A percentile compares a stretch with the other conserved stretches of the same genome.
These are phyloP conservation scores for Kwoniella shandongensis DNA, from an alignment of 768 basidiomycete genomes.

Conservation along the genomic window DNA sequence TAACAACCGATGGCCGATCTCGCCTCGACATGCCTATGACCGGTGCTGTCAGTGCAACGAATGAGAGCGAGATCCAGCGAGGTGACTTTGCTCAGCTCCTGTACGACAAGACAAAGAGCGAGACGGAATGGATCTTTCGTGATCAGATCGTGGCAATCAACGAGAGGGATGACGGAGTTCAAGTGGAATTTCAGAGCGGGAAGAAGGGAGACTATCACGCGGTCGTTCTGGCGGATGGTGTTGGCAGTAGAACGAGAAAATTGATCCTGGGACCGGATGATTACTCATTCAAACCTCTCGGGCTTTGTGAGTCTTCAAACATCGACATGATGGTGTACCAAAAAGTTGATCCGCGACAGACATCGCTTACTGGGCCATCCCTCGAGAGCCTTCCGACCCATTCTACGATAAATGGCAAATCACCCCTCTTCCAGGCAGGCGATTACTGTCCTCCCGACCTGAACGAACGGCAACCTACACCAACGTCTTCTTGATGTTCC, in stretches of 20 bases:
- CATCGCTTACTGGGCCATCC: slow-evolving; percentile 28
- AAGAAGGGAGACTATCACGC: slow-evolving; percentile 29
- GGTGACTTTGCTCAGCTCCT: slow-evolving; percentile 41
- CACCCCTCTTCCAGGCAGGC: slow-evolving; percentile 1
- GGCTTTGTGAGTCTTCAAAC: slow-evolving; percentile 18
- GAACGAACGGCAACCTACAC: slow-evolving; percentile 22
- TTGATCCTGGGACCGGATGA: slow-evolving; percentile 9
- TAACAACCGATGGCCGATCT: slow-evolving; percentile 25
- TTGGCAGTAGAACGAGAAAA: slow-evolving; percentile 15
- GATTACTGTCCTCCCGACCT: slow-evolving; percentile 14
- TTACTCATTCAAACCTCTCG: slow-evolving; percentile 9
- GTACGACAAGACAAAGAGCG: slow-evolving; percentile 25
- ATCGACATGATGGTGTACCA: no score
- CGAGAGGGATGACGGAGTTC: slow-evolving; percentile 20
- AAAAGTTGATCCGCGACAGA: background rate
- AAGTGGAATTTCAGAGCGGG: slow-evolving; percentile 37
- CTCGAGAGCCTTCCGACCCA: slow-evolving; percentile 11
- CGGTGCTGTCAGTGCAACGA: slow-evolving; percentile 17
- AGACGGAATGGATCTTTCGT: slow-evolving; percentile 30
- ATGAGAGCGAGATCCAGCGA: slow-evolving; percentile 45
- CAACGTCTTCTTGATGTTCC: background rate
- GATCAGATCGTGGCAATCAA: slow-evolving; percentile 27
- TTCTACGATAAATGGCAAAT: slow-evolving; percentile 22
- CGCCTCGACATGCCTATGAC: slow-evolving; percentile 23
- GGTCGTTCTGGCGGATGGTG: slow-evolving; percentile 41